Conservation (phyloP, 1,284 basidiomycete species). For the Ustilago shanxiensis region DNA sequence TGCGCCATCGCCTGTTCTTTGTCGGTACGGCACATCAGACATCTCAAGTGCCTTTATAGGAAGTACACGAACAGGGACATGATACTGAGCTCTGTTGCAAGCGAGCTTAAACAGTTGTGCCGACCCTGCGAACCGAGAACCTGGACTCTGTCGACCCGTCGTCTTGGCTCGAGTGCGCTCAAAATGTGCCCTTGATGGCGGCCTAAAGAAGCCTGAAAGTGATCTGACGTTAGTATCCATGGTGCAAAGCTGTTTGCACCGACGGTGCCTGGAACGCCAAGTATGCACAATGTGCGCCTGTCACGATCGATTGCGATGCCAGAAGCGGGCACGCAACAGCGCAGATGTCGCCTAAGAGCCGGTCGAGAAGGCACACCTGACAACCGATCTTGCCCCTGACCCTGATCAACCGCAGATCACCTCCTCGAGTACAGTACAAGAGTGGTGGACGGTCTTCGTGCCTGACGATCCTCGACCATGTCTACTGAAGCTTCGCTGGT, state of each 20-base stretch:
- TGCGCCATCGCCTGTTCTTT: no score
- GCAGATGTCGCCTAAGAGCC: neutral
- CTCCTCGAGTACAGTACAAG: no score
- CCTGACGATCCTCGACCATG: neutral
- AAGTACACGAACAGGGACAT: neutral
- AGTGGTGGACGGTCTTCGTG: neutral
- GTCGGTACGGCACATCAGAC: neutral
- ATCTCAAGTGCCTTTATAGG: neutral
- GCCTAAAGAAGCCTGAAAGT: neutral
- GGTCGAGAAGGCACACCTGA: neutral
- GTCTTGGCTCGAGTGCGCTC: neutral
- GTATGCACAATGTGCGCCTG: neutral
- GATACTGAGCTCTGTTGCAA: no score
- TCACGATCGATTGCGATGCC: neutral
- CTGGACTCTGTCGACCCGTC: neutral
- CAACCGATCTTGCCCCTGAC: neutral
- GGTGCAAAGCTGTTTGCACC: conserved; percentile 1
- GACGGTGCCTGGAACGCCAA: neutral
- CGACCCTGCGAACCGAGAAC: no score
- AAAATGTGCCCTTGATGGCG: neutral
- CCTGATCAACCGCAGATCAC: neutral
- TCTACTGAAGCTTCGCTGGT: neutral
- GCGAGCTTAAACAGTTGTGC: no score
- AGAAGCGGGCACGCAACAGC: neutral
- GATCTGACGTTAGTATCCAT: no score